Evolutionary conservation across 768 basidiomycete species (phyloP), one percentile per base, ranked within the genome.

Genomic region (Naganishia kalamii): DNA sequence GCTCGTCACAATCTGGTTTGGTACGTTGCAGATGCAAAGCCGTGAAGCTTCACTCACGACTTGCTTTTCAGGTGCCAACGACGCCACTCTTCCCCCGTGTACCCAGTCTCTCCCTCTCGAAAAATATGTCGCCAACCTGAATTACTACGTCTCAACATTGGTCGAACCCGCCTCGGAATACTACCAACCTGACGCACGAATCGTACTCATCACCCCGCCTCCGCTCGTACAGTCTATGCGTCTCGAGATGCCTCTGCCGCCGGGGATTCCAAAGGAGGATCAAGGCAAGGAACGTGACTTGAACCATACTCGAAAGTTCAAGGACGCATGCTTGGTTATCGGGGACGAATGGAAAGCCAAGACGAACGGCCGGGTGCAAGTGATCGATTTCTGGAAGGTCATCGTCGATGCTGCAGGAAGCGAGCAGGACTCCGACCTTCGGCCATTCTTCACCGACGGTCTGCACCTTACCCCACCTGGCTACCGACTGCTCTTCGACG

Each of bases 1-100:
- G 44, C 76, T 93, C n/a, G 80, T 93, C 65, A 85, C 85, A 6
- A 85, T 94, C 72, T 96, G 90, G 90, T 89, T 89, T 66, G 92
- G 92, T 51, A 33, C 25, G 72, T 67, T 23, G 17, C n/a, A 35
- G 13, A n/a, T 23, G 13, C 12, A 33, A 13, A 23, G 29, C 1
- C 40, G 23, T 4, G 3, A 21, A 2, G 21, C 8, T 49, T 1
- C 15, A 33, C 41, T 17, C 41, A 21, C 15, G n/a, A 19, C 46
- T 27, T 17, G n/a, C n/a, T n/a, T 35, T 68, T 37, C 40, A 72
- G 79, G 79, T 13, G 77, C 80, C 17, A 97, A 97, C 78, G 92
- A 97, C 75, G 85, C 92, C 6, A 85, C 84, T 69, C 80, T 89
- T 54, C 76, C 79, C 30, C 83, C 83, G 0, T 85, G 83, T 21